Percentiles rank a stretch among this genome's conserved stretches.
Conservation (phyloP, 1,284 basidiomycete species). For the Pholiota adiposa region DNA sequence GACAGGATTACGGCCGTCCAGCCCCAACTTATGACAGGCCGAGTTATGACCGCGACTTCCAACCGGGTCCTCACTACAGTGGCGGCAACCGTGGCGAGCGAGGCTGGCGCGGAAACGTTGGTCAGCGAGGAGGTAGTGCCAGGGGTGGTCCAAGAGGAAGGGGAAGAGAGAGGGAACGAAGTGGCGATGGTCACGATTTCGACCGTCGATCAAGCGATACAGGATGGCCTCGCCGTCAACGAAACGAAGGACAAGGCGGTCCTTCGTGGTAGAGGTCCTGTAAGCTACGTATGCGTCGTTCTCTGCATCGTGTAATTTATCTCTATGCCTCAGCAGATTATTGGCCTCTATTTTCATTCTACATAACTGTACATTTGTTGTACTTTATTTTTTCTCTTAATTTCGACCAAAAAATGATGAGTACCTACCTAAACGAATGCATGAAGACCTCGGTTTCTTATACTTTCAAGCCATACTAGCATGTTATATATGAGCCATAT, state of each 20-base stretch:
- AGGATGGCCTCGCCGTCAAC: slow-evolving; percentile 54
- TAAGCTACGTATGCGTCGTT: neutral
- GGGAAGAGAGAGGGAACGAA: slow-evolving; percentile 28
- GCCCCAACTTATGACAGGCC: slow-evolving; percentile 14
- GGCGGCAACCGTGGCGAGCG: slow-evolving; percentile 28
- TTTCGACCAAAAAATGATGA: neutral
- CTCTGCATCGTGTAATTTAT: slow-evolving; percentile 21
- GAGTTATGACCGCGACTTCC: slow-evolving; percentile 25
- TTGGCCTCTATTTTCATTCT: slow-evolving; percentile 9
- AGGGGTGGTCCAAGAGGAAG: slow-evolving; percentile 26
- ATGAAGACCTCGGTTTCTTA: neutral
- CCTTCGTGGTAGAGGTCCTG: slow-evolving; percentile 30
- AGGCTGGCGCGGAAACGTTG: slow-evolving; percentile 29
- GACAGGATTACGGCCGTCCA: slow-evolving; percentile 12
- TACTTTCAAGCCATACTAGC: neutral
- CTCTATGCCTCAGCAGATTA: slow-evolving; percentile 17
- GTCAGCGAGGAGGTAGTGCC: slow-evolving; percentile 19
- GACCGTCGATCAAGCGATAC: slow-evolving; percentile 53
- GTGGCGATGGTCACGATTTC: slow-evolving; percentile 39
- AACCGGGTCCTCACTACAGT: slow-evolving; percentile 17
- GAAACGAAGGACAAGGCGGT: slow-evolving; percentile 31
- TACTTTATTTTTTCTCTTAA: slow-evolving; percentile 8
- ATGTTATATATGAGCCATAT: neutral
- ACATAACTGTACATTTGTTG: slow-evolving; percentile 10
- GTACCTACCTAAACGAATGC: neutral